These are phyloP conservation scores for Neurospora sp. DNA, from an alignment of 495 filamentous ascomycete genomes.

Conservation along the genomic window DNA sequence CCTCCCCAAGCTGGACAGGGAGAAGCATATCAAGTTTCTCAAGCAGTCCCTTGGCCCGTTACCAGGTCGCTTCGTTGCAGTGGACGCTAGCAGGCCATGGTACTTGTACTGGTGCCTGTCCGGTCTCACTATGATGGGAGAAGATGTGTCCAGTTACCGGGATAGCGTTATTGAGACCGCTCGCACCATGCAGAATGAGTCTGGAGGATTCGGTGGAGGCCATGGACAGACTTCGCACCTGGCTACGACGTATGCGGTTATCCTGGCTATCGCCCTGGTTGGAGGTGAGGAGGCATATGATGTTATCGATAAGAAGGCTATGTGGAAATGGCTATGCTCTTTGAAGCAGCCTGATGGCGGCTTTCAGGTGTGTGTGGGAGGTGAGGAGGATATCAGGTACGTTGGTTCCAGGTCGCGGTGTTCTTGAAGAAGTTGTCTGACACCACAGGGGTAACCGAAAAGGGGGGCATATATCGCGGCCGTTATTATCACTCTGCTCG, in stretches of 20 bases:
- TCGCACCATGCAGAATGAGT: slow-evolving; percentile 66
- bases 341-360: slow-evolving; percentile 80
- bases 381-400: slow-evolving; percentile 87
- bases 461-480: slow-evolving; percentile 87
- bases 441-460: neutral
- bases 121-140: slow-evolving; percentile 61
- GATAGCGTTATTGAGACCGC: slow-evolving; percentile 62
- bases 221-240: slow-evolving; percentile 80
- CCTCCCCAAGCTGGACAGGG: slow-evolving; percentile 61
- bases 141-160: slow-evolving; percentile 61
- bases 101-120: slow-evolving; percentile 83
- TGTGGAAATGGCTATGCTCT: slow-evolving; percentile 81
- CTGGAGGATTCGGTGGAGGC: slow-evolving; percentile 90
- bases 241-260: slow-evolving; percentile 76
- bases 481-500: slow-evolving; percentile 69
- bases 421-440: neutral
- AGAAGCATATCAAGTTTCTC: slow-evolving; percentile 67
- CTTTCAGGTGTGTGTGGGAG: slow-evolving; percentile 68
- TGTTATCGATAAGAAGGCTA: slow-evolving; percentile 66
- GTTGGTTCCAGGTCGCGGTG: slow-evolving; percentile 6
- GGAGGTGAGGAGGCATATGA: slow-evolving; percentile 62
- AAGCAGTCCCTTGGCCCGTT: slow-evolving; percentile 53
- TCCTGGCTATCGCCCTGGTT: slow-evolving; percentile 67
- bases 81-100: slow-evolving; percentile 86
- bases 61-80: slow-evolving; percentile 51